These are phyloP conservation scores for Sclerotiophoma versabilis DNA, from an alignment of 2,329 filamentous ascomycete species.

Conservation along the genomic window DNA sequence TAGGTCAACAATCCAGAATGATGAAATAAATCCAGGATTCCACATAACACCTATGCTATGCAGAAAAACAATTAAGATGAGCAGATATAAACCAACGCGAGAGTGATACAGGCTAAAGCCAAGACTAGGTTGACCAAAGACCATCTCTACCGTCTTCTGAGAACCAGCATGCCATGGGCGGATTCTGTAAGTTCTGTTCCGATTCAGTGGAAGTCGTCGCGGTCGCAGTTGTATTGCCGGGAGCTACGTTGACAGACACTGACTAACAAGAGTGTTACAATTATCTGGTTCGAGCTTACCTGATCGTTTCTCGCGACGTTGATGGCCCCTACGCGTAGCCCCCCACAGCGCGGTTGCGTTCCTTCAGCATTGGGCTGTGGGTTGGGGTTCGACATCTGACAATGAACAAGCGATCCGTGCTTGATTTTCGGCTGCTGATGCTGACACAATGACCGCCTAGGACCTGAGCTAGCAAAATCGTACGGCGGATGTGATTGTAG, in stretches of 20 bases:
- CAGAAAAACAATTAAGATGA: neutral
- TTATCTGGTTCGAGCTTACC: neutral
- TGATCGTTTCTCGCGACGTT: neutral
- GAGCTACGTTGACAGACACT: neutral
- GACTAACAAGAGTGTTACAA: neutral
- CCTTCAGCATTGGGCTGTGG: neutral
- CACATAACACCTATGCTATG: neutral
- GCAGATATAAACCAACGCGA: too few relatives aligned
- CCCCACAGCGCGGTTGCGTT: slow-evolving; percentile 12
- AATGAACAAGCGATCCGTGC: neutral
- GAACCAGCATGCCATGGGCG: too few relatives aligned
- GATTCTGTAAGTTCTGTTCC: too few relatives aligned
- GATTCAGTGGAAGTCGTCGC: too few relatives aligned
- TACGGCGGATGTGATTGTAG: neutral
- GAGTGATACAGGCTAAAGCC: too few relatives aligned
- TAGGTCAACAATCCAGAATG: neutral
- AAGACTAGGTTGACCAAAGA: too few relatives aligned
- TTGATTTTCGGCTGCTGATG: neutral
- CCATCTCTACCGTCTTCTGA: too few relatives aligned
- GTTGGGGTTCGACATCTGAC: slow-evolving; percentile 1
- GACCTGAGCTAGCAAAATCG: neutral
- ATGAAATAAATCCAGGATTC: neutral
- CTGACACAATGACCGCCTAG: too few relatives aligned
- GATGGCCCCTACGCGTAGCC: neutral
- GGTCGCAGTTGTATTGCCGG: too few relatives aligned